Conservation (phyloP, 2,329 filamentous ascomycete genomes). For the Seiridium cupressi region DNA sequence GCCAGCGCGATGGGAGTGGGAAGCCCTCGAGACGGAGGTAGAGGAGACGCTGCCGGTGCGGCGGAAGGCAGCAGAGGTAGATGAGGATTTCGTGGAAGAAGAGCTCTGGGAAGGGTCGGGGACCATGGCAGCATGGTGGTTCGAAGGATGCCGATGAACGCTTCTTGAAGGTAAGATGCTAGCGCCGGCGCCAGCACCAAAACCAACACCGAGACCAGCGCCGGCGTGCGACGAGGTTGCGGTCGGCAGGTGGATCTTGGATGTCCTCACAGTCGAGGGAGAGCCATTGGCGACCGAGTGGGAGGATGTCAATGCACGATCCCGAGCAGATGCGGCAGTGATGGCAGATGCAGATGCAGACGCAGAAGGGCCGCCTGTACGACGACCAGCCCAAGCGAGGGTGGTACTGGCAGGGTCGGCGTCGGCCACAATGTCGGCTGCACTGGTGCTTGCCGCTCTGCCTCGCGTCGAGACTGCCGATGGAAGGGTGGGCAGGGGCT, state of each 20-base stretch:
- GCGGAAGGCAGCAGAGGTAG: constrained; percentile 29
- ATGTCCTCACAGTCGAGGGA: neutral
- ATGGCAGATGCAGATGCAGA: neutral
- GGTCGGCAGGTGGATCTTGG: neutral
- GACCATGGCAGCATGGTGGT: constrained; percentile 21
- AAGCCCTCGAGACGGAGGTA: constrained; percentile 32
- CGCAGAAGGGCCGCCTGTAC: neutral
- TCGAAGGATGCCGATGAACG: neutral
- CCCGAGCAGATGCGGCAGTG: constrained; percentile 8
- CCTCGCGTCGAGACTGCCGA: neutral
- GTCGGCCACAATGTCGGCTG: neutral
- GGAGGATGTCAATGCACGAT: neutral
- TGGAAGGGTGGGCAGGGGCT: neutral
- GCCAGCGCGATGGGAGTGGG: constrained; percentile 34
- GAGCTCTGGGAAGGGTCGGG: constrained; percentile 10
- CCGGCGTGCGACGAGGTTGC: neutral
- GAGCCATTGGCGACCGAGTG: neutral
- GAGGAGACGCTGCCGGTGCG: constrained; percentile 47
- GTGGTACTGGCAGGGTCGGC: neutral
- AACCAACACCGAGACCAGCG: neutral
- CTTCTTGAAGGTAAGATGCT: neutral
- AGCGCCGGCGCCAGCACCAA: neutral
- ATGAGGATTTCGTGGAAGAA: constrained; percentile 1
- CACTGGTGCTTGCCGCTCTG: neutral
- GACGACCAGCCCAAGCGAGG: neutral